A percentile compares a stretch with the other conserved stretches of the same genome.
Evolutionary conservation across 2,329 filamentous ascomycete genomes (phyloP).

Genomic region (Cordyceps militaris): DNA sequence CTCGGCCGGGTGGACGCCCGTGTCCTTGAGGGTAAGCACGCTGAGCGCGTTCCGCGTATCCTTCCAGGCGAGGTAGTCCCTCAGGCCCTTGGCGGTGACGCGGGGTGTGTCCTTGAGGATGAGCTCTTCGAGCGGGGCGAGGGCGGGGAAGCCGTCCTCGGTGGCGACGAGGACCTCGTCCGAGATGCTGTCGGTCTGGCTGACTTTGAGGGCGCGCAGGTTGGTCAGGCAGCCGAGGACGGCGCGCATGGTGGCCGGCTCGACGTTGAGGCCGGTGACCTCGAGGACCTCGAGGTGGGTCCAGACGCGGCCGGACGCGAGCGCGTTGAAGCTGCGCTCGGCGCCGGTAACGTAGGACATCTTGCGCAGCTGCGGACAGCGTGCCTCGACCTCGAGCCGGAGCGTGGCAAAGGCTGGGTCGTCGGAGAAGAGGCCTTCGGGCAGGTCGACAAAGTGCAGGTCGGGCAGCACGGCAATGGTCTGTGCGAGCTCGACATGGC

Average conservation of each 20-base stretch:
- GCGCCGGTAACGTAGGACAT: slow-evolving; percentile 79
- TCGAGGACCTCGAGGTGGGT: slow-evolving; percentile 66
- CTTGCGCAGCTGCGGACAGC: slow-evolving; percentile 77
- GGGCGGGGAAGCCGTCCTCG: slow-evolving; percentile 54
- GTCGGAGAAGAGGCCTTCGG: slow-evolving; percentile 78
- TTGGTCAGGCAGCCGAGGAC: slow-evolving; percentile 60
- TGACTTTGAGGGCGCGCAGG: slow-evolving; percentile 68
- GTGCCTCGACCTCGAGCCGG: slow-evolving; percentile 74
- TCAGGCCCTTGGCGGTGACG: slow-evolving; percentile 65
- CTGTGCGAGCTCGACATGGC: slow-evolving; percentile 74
- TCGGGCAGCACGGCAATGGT: slow-evolving; percentile 80
- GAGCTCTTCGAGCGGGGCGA: slow-evolving; percentile 69
- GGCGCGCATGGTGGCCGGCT: slow-evolving; percentile 62
- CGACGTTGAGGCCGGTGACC: slow-evolving; percentile 59
- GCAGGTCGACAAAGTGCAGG: slow-evolving; percentile 82
- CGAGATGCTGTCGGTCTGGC: slow-evolving; percentile 61
- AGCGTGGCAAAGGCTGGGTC: slow-evolving; percentile 69
- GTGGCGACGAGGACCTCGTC: slow-evolving; percentile 68
- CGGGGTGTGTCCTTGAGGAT: slow-evolving; percentile 64
- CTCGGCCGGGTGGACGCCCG: slow-evolving; percentile 57
- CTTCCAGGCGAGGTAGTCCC: slow-evolving; percentile 56
- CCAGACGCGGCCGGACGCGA: slow-evolving; percentile 62
- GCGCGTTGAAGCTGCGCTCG: slow-evolving; percentile 66
- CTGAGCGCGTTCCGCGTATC: slow-evolving; percentile 55
- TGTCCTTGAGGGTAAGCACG: slow-evolving; percentile 63